phyloP scores from a whole-genome alignment of 768 basidiomycete species.

The Suillus sp. region DNA sequence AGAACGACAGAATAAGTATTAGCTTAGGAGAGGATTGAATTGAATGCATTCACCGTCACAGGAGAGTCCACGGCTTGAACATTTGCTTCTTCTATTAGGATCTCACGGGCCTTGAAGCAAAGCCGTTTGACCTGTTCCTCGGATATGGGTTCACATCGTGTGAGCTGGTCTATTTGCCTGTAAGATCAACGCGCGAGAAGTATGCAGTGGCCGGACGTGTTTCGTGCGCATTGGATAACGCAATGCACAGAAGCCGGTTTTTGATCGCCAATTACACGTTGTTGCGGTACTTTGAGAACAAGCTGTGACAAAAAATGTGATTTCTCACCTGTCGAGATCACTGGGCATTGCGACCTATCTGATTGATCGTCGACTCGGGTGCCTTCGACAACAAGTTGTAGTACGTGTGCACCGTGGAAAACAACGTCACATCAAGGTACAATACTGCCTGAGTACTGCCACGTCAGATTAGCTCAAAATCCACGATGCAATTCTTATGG shows the following conservation, averaged over 20 bases:
- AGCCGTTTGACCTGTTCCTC: slow-evolving; percentile 95
- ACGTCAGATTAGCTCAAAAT: slow-evolving; percentile 7
- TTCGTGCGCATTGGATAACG: slow-evolving; percentile 18
- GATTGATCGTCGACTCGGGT: slow-evolving; percentile 15
- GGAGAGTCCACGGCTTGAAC: slow-evolving; percentile 96
- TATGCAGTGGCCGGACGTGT: slow-evolving; percentile 10
- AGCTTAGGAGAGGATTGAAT: slow-evolving; percentile 13
- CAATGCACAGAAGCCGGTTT: slow-evolving; percentile 20
- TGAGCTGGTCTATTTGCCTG: slow-evolving; percentile 94
- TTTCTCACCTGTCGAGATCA: slow-evolving; percentile 56
- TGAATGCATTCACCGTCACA: slow-evolving; percentile 70
- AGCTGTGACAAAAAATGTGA: slow-evolving; percentile 31
- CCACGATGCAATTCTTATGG: slow-evolving; percentile 10
- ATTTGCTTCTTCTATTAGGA: slow-evolving; percentile 96
- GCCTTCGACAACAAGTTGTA: slow-evolving; percentile 12
- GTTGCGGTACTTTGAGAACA: slow-evolving; percentile 9
- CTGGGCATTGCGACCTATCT: slow-evolving; percentile 45
- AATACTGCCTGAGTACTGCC: slow-evolving; percentile 7
- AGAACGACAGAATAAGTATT: slow-evolving; percentile 15
- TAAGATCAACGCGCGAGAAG: slow-evolving; percentile 15
- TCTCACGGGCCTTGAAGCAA: slow-evolving; percentile 95
- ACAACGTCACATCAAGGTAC: slow-evolving; percentile 3
- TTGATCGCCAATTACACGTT: slow-evolving; percentile 11
- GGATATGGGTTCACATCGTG: slow-evolving; percentile 92
- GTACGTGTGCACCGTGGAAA: slow-evolving; percentile 8